Evolutionary conservation across 73 alveolate genomes (phyloP).

Genomic region (Durusdinium trenchii): DNA sequence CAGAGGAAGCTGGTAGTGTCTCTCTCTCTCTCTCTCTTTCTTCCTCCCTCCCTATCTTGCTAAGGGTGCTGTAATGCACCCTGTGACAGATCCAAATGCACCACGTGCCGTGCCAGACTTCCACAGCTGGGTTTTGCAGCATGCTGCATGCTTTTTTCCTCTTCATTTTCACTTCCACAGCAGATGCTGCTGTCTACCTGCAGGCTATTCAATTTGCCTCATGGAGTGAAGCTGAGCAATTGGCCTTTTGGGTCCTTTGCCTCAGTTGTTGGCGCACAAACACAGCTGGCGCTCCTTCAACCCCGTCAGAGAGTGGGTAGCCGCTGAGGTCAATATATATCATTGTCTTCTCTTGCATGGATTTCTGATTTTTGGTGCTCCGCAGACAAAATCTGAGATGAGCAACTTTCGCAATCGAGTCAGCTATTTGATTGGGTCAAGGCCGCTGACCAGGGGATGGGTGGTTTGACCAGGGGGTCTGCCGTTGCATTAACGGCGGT

Average conservation of each 20-base stretch:
- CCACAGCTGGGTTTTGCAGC: neutral
- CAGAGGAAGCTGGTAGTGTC: too few relatives aligned
- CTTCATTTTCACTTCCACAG: neutral
- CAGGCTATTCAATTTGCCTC: constrained; percentile 56
- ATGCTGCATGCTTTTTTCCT: neutral
- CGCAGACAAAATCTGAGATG: constrained; percentile 87
- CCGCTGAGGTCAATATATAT: constrained; percentile 36
- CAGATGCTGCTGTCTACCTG: neutral
- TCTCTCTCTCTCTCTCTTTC: too few relatives aligned
- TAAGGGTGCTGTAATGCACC: too few relatives aligned
- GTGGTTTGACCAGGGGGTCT: too few relatives aligned
- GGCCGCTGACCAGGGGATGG: neutral
- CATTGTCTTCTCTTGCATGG: constrained; percentile 84
- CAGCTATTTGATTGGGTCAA: constrained; percentile 60
- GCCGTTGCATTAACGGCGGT: too few relatives aligned
- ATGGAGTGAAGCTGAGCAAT: constrained; percentile 62
- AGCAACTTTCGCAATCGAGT: constrained; percentile 81
- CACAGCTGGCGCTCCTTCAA: neutral
- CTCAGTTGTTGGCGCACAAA: neutral
- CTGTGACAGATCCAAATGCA: too few relatives aligned
- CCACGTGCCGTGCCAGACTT: too few relatives aligned
- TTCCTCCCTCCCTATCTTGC: too few relatives aligned
- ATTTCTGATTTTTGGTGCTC: constrained; percentile 74
- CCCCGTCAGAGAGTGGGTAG: neutral
- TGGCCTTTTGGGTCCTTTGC: constrained; percentile 43